Evolutionary conservation across 2,329 filamentous ascomycete genomes (phyloP).

Genomic region (Ascochyta fabae): DNA sequence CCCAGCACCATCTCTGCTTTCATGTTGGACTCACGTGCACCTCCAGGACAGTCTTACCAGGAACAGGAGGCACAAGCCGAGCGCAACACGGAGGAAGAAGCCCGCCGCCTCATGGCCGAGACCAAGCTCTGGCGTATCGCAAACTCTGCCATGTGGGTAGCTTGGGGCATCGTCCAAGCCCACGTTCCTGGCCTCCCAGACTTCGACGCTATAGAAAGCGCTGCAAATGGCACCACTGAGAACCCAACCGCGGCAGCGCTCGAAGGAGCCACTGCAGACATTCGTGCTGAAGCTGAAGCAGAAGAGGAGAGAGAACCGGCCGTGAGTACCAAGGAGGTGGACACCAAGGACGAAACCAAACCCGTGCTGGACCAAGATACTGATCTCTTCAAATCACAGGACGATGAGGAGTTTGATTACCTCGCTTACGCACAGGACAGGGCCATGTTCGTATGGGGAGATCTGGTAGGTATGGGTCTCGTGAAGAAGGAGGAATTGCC

Average conservation of each 20-base stretch:
- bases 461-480: slow-evolving; percentile 79
- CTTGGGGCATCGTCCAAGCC: slow-evolving; percentile 96
- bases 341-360: slow-evolving; percentile 30
- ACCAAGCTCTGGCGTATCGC: slow-evolving; percentile 84
- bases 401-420: slow-evolving; percentile 84
- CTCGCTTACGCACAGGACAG: slow-evolving; percentile 88
- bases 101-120: slow-evolving; percentile 77
- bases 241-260: slow-evolving; percentile 31
- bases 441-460: slow-evolving; percentile 93
- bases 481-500: slow-evolving; percentile 79
- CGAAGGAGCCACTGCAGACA: slow-evolving; percentile 35
- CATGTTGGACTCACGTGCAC: slow-evolving; percentile 71
- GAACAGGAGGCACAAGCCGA: slow-evolving; percentile 60
- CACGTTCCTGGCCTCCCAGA: slow-evolving; percentile 76
- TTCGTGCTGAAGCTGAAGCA: slow-evolving; percentile 24
- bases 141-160: slow-evolving; percentile 89
- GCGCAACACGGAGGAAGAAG: slow-evolving; percentile 68
- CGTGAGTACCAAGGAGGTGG: slow-evolving; percentile 34
- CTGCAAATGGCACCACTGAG: slow-evolving; percentile 18
- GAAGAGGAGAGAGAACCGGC: slow-evolving; percentile 8
- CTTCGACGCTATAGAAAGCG: slow-evolving; percentile 42
- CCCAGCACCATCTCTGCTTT: slow-evolving; percentile 63
- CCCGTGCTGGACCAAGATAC: slow-evolving; percentile 36
- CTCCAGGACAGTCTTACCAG: slow-evolving; percentile 44
- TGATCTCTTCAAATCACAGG: slow-evolving; percentile 57